Conservation (phyloP, 148 eudicot species). For the Heliosperma pusillum region DNA sequence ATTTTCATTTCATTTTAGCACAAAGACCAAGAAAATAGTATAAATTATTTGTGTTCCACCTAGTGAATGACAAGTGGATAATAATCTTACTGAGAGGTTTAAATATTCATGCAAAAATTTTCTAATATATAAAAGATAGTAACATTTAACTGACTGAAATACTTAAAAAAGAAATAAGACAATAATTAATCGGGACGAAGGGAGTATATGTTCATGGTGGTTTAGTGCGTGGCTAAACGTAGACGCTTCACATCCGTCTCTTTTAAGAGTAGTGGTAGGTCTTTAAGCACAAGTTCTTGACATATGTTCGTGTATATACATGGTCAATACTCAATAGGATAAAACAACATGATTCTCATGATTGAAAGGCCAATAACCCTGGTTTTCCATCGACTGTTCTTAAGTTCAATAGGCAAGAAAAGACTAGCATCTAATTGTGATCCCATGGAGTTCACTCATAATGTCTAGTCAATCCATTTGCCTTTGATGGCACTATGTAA, state of each 20-base stretch:
- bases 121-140: too few species aligned
- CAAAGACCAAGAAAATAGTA: too few species aligned
- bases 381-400: background rate
- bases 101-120: too few species aligned
- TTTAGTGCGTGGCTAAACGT: background rate
- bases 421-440: background rate
- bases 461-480: background rate
- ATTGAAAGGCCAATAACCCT: background rate
- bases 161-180: too few species aligned
- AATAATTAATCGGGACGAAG: too few species aligned
- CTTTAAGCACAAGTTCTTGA: background rate
- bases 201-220: background rate
- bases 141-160: too few species aligned
- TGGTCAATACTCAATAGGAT: background rate
- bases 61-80: too few species aligned
- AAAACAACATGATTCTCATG: background rate
- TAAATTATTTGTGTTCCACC: too few species aligned
- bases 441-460: background rate
- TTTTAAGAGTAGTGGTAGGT: background rate
- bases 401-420: background rate
- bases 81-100: too few species aligned
- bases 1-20: too few species aligned
- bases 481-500: background rate
- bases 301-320: background rate
- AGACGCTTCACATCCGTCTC: background rate